Percentiles rank a stretch among this genome's conserved stretches.
These are phyloP conservation scores for Abrus pulchellus DNA, from an alignment of 306 rosid genomes.

Conservation along the genomic window DNA sequence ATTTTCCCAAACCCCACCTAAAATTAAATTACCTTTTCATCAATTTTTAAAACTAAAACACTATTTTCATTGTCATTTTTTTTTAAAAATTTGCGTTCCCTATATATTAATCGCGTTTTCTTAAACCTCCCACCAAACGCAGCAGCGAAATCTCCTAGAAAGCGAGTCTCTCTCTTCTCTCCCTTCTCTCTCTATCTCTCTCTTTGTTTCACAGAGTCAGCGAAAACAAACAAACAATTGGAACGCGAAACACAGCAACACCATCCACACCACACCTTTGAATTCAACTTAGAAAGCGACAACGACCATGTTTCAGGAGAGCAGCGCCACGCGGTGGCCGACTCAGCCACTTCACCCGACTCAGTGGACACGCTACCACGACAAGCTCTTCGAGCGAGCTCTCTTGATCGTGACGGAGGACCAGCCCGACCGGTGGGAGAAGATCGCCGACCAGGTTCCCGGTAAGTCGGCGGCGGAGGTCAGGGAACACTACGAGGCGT, in stretches of 20 bases:
- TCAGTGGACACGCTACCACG: constrained; percentile 78
- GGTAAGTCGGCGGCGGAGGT: constrained; percentile 69
- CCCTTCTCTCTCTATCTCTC: neutral
- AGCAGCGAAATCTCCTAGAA: constrained; percentile 64
- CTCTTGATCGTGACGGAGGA: constrained; percentile 66
- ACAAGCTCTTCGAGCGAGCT: constrained; percentile 85
- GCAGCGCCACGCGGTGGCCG: constrained; percentile 48
- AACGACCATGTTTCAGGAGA: constrained; percentile 60
- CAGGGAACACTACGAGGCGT: constrained; percentile 65
- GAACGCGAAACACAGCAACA: constrained; percentile 37
- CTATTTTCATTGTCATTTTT: neutral
- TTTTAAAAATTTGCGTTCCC: neutral
- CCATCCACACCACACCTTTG: neutral
- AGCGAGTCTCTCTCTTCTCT: constrained; percentile 40
- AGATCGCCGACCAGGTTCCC: constrained; percentile 68
- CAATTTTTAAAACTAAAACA: neutral
- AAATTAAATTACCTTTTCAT: constrained; percentile 26
- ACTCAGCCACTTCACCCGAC: constrained; percentile 1
- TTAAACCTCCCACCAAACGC: constrained; percentile 57
- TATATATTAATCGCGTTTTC: constrained; percentile 38
- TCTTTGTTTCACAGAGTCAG: neutral
- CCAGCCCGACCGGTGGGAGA: constrained; percentile 74
- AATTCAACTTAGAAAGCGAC: constrained; percentile 42
- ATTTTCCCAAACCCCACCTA: constrained; percentile 48
- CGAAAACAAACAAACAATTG: constrained; percentile 5